These are phyloP conservation scores for Hanseniaspora jakobsenii DNA, from an alignment of 805 yeast species.

Conservation along the genomic window DNA sequence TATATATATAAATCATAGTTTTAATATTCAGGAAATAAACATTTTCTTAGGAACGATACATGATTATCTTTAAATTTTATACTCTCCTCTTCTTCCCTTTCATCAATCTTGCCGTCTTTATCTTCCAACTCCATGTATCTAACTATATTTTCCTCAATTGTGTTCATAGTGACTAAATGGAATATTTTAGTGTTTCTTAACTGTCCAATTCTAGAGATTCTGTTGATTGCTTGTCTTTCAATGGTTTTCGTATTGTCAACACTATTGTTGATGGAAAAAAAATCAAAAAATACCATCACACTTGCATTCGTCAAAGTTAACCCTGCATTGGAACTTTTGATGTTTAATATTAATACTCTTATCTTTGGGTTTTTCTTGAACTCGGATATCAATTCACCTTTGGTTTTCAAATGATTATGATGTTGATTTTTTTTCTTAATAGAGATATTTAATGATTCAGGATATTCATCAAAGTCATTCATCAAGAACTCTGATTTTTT, in stretches of 20 bases:
- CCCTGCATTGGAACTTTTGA: slow-evolving; percentile 86
- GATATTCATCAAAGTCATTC: too few species aligned
- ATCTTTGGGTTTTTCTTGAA: slow-evolving; percentile 50
- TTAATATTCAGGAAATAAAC: too few species aligned
- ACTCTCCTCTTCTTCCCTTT: too few species aligned
- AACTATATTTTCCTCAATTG: slow-evolving; percentile 83
- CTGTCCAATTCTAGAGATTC: slow-evolving; percentile 91
- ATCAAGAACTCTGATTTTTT: too few species aligned
- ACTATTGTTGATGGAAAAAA: too few species aligned
- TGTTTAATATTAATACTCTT: slow-evolving; percentile 77
- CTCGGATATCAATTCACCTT: slow-evolving; percentile 28
- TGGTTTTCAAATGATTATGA: too few species aligned
- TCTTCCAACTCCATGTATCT: slow-evolving; percentile 21
- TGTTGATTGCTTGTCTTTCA: slow-evolving; percentile 82
- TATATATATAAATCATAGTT: too few species aligned
- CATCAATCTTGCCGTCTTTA: too few species aligned
- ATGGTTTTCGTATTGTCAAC: slow-evolving; percentile 81
- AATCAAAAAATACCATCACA: slow-evolving; percentile 86
- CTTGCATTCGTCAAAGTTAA: slow-evolving; percentile 83
- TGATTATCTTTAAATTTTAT: neutral
- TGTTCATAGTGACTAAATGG: slow-evolving; percentile 73
- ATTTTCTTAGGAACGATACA: too few species aligned
- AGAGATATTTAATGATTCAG: slow-evolving; percentile 23
- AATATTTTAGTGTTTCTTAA: slow-evolving; percentile 70
- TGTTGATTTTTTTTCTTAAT: slow-evolving; percentile 17